Conservation (phyloP, 2,329 filamentous ascomycete species). For the Kalmusia sp. region DNA sequence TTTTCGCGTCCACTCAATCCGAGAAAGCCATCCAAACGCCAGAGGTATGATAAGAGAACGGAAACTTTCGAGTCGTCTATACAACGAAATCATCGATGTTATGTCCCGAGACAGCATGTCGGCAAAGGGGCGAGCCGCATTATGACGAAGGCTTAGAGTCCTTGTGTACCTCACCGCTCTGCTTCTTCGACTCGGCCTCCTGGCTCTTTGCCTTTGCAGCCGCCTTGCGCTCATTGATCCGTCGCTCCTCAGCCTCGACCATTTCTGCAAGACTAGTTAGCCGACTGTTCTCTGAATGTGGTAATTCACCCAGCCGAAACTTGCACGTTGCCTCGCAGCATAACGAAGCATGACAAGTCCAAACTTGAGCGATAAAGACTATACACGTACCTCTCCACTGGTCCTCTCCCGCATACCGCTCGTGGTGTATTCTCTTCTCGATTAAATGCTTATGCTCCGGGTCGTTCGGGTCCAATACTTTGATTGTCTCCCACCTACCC, state of each 20-base stretch:
- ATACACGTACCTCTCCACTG: slow-evolving; percentile 80
- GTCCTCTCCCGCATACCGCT: slow-evolving; percentile 87
- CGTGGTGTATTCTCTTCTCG: slow-evolving; percentile 87
- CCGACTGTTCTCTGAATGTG: slow-evolving; percentile 2
- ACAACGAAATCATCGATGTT: background rate
- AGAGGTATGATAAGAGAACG: background rate
- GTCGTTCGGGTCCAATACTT: slow-evolving; percentile 80
- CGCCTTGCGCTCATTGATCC: slow-evolving; percentile 59
- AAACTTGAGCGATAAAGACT: background rate
- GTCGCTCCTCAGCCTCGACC: slow-evolving; percentile 79
- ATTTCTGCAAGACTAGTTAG: slow-evolving; percentile 65
- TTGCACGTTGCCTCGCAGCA: slow-evolving; percentile 7
- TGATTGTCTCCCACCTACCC: slow-evolving; percentile 84
- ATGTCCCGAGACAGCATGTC: background rate
- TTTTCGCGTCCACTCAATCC: background rate
- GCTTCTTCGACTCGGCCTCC: slow-evolving; percentile 25
- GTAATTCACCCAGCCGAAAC: slow-evolving; percentile 12
- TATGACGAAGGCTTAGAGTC: slow-evolving; percentile 17
- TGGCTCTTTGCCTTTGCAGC: slow-evolving; percentile 24
- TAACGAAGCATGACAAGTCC: slow-evolving; percentile 19
- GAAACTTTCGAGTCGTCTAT: background rate
- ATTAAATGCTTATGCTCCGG: slow-evolving; percentile 82
- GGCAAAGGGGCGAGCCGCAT: background rate
- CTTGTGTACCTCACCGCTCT: slow-evolving; percentile 6
- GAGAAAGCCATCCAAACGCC: background rate